phyloP scores from a whole-genome alignment of 169 alveolate genomes.

The Babesia bovis region DNA sequence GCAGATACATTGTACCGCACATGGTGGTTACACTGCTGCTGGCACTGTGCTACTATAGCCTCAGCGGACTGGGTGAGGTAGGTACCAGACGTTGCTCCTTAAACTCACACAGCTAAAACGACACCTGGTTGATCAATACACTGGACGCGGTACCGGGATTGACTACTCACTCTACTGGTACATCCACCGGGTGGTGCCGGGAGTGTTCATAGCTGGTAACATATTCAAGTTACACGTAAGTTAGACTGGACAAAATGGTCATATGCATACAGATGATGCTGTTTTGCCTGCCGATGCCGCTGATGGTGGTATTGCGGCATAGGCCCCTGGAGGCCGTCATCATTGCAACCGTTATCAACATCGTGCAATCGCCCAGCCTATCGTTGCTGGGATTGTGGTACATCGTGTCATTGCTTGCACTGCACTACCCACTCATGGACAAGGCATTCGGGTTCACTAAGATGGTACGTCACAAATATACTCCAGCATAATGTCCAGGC shows the following conservation, averaged over 20 bases:
- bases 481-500: background rate
- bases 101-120: slow-evolving; percentile 3
- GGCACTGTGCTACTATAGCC: background rate
- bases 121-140: slow-evolving; percentile 3
- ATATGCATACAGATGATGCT: slow-evolving; percentile 52
- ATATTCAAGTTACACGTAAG: slow-evolving; percentile 53
- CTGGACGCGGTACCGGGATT: slow-evolving; percentile 39
- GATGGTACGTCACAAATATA: slow-evolving; percentile 11
- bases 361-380: slow-evolving; percentile 31
- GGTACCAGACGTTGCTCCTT: background rate
- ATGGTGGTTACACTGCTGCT: slow-evolving; percentile 20
- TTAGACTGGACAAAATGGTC: background rate
- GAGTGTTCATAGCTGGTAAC: slow-evolving; percentile 28
- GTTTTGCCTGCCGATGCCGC: slow-evolving; percentile 53
- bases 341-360: slow-evolving; percentile 21
- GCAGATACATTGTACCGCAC: slow-evolving; percentile 25
- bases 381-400: slow-evolving; percentile 52
- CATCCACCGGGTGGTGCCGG: slow-evolving; percentile 42
- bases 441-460: slow-evolving; percentile 56
- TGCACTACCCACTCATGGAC: slow-evolving; percentile 53
- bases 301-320: slow-evolving; percentile 38
- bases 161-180: slow-evolving; percentile 64
- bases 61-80: background rate
- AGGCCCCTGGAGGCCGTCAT: slow-evolving; percentile 57
- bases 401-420: slow-evolving; percentile 28